Conservation (phyloP, 2,329 filamentous ascomycete genomes). For the Parastagonospora avenae region DNA sequence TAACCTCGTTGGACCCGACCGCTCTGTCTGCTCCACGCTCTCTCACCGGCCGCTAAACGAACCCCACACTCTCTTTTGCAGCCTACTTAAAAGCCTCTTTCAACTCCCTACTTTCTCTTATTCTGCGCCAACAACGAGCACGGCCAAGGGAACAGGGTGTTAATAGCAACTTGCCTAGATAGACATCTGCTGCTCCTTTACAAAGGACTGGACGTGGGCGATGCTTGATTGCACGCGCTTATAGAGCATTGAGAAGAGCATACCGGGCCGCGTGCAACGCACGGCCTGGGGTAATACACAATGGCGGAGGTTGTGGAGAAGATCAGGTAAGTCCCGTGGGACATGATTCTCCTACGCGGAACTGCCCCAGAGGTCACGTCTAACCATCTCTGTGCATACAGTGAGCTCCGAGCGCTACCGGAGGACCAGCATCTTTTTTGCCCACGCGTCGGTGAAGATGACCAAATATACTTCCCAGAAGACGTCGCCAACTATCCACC, state of each 20-base stretch:
- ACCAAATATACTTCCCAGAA: constrained; percentile 51
- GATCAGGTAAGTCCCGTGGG: constrained; percentile 36
- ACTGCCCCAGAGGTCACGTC: constrained; percentile 16
- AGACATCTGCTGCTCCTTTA: constrained; percentile 7
- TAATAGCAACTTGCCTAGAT: constrained; percentile 13
- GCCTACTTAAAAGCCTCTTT: not conserved
- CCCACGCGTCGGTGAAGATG: constrained; percentile 47
- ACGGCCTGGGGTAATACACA: constrained; percentile 12
- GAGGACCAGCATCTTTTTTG: constrained; percentile 55
- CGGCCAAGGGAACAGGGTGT: constrained; percentile 3
- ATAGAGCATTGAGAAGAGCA: constrained; percentile 4
- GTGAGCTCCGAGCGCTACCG: constrained; percentile 46
- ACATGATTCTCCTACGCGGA: not conserved
- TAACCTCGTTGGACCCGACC: constrained; percentile 2
- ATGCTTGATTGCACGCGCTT: constrained; percentile 16
- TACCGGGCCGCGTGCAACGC: constrained; percentile 1
- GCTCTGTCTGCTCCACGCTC: constrained; percentile 4
- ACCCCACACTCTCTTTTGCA: constrained; percentile 2
- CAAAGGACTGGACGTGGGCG: constrained; percentile 7
- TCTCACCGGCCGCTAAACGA: not conserved
- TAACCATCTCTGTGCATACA: constrained; percentile 27
- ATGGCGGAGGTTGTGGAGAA: constrained; percentile 44
- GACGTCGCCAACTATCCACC: constrained; percentile 43
- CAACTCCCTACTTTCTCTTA: not conserved
- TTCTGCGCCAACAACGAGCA: not conserved